Evolutionary conservation across 78 protist genomes (phyloP), one percentile per base, ranked within the genome.

Genomic region (Diacronema lutheri): DNA sequence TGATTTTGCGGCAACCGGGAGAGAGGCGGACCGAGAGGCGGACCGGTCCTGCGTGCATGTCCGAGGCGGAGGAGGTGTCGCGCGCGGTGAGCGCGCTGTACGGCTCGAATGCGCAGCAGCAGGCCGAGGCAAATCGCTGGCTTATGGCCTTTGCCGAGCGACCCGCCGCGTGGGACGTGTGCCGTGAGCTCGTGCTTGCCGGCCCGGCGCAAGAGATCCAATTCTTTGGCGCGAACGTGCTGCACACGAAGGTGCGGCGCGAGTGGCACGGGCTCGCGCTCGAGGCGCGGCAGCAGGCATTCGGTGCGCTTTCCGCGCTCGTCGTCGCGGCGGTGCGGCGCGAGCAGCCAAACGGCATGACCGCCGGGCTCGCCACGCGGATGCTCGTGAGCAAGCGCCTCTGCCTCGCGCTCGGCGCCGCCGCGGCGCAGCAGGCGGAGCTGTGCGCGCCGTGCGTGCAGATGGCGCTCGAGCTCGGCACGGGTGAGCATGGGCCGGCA

Each of bases 371-470:
- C 16, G 16, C 50, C 16, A 44, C 50, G 50, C 16, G 7, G 16
- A 44, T 7, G 50, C 50, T 44, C 50, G 50, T 44, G 16, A 44
- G 12, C 21, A 1, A 16, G 50, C 76, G 50, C 50, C 76, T 68
- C 19, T 68, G 76, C 76, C 46, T 68, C n/a, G 76, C 46, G 46
- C 41, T 68, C n/a, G 76, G 40, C 23, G 46, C 76, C 26, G 76
- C 76, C 16, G 76, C 76, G 20, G 29, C 31, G 31, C 76, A 44
- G 29, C 4, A 44, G 29, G 13, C 26, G 16, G 76, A 19, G 33
- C 35, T 26, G 31, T 29, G n/a, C 33, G 76, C 5, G 76, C 16
- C 1, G 76, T 38, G 0, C 55, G 50, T 20, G 55, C 9, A 14
- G 21, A 7, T 4, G 25, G 76, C 76, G n/a, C 76, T 68, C 50